Conservation (phyloP, 768 basidiomycete species). For the Cystobasidium ongulense region DNA sequence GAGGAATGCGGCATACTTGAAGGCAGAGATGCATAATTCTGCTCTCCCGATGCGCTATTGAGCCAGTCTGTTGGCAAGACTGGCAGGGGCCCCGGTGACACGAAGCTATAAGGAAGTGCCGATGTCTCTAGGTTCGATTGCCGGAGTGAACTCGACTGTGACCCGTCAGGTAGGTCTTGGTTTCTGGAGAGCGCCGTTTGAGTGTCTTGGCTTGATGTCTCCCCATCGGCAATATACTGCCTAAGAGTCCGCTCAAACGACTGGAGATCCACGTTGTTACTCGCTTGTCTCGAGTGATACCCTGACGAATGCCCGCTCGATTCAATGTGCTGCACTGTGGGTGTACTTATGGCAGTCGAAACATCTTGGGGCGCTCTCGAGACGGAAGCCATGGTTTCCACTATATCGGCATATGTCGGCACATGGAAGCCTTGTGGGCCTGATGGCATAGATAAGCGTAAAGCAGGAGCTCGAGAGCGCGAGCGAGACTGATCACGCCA, state of each 20-base stretch:
- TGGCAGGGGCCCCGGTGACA: constrained; percentile 8
- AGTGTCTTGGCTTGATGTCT: background rate
- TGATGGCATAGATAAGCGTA: constrained; percentile 23
- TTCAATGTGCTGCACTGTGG: background rate
- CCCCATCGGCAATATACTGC: background rate
- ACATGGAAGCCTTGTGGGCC: constrained; percentile 4
- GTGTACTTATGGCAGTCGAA: background rate
- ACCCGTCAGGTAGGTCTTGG: too few relatives aligned
- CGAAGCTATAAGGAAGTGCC: background rate
- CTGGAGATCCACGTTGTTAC: background rate
- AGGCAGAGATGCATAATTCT: background rate
- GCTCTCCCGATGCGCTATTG: background rate
- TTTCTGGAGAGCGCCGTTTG: background rate
- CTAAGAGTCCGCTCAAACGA: constrained; percentile 21
- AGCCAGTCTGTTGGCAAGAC: background rate
- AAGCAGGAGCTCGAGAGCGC: constrained; percentile 42
- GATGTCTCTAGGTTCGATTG: background rate
- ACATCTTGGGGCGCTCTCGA: background rate
- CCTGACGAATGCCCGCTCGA: background rate
- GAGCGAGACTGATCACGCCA: constrained; percentile 41
- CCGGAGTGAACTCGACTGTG: background rate
- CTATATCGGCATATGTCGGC: constrained; percentile 5
- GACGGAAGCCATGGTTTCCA: constrained; percentile 8
- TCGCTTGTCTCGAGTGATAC: background rate
- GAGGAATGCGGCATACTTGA: background rate